Conservation (phyloP, 192 early-diverging fungal species). For the Ambispora gerdemannii region DNA sequence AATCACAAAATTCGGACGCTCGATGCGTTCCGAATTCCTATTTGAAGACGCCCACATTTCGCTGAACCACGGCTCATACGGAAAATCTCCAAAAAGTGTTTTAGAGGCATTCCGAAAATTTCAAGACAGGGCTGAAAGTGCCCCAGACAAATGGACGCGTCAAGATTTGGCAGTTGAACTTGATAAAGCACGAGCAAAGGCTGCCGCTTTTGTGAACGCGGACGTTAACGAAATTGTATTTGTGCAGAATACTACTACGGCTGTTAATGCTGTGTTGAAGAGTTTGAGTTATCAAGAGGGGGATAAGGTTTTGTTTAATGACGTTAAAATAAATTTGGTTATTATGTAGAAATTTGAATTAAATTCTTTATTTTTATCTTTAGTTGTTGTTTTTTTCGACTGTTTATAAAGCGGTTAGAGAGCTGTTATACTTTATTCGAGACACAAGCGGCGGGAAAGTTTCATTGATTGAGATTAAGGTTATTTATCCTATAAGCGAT, state of each 20-base stretch:
- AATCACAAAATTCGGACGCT: conserved; percentile 48
- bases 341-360: conserved; percentile 6
- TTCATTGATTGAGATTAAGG: conserved; percentile 37
- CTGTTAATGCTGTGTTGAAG: conserved; percentile 53
- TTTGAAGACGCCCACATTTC: conserved; percentile 48
- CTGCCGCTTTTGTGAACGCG: conserved; percentile 48
- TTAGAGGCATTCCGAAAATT: conserved; percentile 25
- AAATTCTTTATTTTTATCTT: neutral
- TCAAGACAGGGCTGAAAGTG: conserved; percentile 34
- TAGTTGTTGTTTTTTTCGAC: conserved; percentile 53
- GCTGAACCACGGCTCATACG: conserved; percentile 69
- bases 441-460: conserved; percentile 39
- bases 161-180: conserved; percentile 38
- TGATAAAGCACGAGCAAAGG: conserved; percentile 32
- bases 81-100: conserved; percentile 38
- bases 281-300: conserved; percentile 42
- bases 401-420: conserved; percentile 49
- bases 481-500: conserved; percentile 49
- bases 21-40: conserved; percentile 45
- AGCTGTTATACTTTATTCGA: conserved; percentile 45
- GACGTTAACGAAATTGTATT: conserved; percentile 54
- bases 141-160: conserved; percentile 53
- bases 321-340: neutral
- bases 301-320: conserved; percentile 37
- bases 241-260: conserved; percentile 55